Evolutionary conservation across 306 rosid genomes (phyloP), one percentile per base, ranked within the genome.

Genomic region (Pueraria montana): DNA sequence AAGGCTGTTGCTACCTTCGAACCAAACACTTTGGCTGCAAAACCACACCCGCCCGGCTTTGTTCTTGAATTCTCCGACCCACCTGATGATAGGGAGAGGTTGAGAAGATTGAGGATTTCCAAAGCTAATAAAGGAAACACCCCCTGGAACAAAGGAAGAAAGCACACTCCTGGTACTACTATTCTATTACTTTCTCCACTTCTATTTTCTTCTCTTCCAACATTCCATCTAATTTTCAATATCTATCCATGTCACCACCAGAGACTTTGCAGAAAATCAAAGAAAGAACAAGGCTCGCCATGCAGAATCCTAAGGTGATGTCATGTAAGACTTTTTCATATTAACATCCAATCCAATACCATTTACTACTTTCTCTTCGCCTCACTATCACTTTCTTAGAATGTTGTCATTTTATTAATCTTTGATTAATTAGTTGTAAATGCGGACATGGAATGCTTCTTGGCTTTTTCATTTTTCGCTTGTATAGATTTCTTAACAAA

Each of bases 281-380:
- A 89, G 97, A 96, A 87, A 89, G 97, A 88, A 96, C 99, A 85
- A 87, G 87, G 88, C 88, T 94, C 58, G 98, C 99, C 10, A 96
- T 96, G 98, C 98, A 94, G 98, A 83, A 90, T 91, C 98, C 99
- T 91, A 96, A 96, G 99, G 99, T 96, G 98, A 96, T 90, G 98
- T 94, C 99, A 89, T 92, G 98, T 92, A 96, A 96, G 97, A 90
- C 66, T 76, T 81, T 85, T 79, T 69, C 64, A 53, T 52, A 36
- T 75, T 82, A 63, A 14, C 59, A 45, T 20, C 13, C 13, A 26
- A 17, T 76, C 46, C 65, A 27, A 38, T 8, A 40, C 45, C 11
- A 7, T 40, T 40, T 8, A 8, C 56, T 26, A 23, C 76, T 4
- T 17, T 0, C 16, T 4, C 24, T 40, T 56, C 59, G 17, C n/a